Evolutionary conservation across 768 basidiomycete genomes (phyloP).

Genomic region (Daedaleopsis nitida): DNA sequence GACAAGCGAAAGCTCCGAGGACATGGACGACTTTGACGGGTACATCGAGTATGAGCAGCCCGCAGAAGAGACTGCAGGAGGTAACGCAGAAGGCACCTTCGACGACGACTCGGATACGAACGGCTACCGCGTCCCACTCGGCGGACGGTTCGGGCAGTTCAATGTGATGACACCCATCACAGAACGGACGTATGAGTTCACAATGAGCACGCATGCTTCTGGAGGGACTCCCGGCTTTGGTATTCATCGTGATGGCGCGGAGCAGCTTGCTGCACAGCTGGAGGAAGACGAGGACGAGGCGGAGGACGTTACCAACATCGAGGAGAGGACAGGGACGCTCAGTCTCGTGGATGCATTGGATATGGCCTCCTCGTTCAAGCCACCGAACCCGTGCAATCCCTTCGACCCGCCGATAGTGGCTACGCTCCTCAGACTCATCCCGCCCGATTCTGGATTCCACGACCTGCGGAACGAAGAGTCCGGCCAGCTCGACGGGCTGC

Average conservation of each 20-base stretch:
- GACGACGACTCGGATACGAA: slow-evolving; percentile 21
- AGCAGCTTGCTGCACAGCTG: slow-evolving; percentile 50
- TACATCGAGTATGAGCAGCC: slow-evolving; percentile 1
- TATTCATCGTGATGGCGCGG: slow-evolving; percentile 42
- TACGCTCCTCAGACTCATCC: slow-evolving; percentile 63
- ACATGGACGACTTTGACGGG: slow-evolving; percentile 11
- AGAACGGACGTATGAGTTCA: slow-evolving; percentile 89
- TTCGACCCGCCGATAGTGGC: slow-evolving; percentile 68
- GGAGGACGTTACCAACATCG: slow-evolving; percentile 35
- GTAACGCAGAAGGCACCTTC: background rate
- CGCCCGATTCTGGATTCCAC: slow-evolving; percentile 59
- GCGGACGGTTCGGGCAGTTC: slow-evolving; percentile 79
- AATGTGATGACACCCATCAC: slow-evolving; percentile 98
- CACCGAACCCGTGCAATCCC: slow-evolving; percentile 89
- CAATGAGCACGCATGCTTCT: slow-evolving; percentile 56
- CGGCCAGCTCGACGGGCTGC: slow-evolving; percentile 64
- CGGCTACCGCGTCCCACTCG: slow-evolving; percentile 49
- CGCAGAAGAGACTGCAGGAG: slow-evolving; percentile 13
- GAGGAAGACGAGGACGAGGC: slow-evolving; percentile 29
- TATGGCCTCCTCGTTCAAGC: slow-evolving; percentile 63
- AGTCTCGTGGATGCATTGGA: slow-evolving; percentile 67
- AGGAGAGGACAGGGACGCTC: slow-evolving; percentile 64
- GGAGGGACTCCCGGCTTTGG: slow-evolving; percentile 28
- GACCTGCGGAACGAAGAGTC: slow-evolving; percentile 59
- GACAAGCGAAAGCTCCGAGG: slow-evolving; percentile 20